phyloP scores from a whole-genome alignment of 495 filamentous ascomycete species.

The Physcia stellaris region DNA sequence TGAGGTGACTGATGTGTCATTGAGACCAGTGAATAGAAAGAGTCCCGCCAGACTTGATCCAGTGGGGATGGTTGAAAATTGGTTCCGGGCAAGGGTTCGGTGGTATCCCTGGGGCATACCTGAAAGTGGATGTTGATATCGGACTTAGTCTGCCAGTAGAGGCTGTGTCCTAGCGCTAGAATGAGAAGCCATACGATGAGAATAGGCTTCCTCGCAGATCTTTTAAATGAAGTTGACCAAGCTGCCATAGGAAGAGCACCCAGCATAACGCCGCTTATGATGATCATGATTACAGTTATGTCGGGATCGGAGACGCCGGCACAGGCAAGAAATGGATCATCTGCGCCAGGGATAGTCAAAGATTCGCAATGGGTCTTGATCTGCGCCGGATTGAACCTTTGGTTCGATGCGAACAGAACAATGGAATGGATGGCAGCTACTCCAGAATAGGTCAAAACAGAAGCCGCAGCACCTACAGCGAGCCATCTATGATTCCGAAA shows the following conservation, averaged over 20 bases:
- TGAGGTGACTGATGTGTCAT: slow-evolving; percentile 1
- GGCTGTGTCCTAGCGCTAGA: background rate
- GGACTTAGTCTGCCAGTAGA: background rate
- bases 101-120: slow-evolving; percentile 1
- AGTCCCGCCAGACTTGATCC: slow-evolving; percentile 3
- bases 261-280: slow-evolving; percentile 3
- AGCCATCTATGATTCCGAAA: slow-evolving; percentile 7
- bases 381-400: background rate
- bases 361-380: slow-evolving; percentile 4
- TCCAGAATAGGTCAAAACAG: slow-evolving; percentile 6
- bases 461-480: slow-evolving; percentile 6
- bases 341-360: background rate
- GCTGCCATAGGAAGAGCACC: slow-evolving; percentile 7
- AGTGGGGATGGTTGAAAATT: slow-evolving; percentile 2
- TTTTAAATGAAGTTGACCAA: slow-evolving; percentile 6
- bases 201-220: slow-evolving; percentile 2
- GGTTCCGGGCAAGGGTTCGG: background rate
- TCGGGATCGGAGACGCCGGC: slow-evolving; percentile 1
- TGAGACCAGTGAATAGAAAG: slow-evolving; percentile 2
- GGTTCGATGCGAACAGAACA: slow-evolving; percentile 6
- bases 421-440: slow-evolving; percentile 6
- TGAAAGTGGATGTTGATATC: background rate
- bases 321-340: background rate
- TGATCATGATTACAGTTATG: background rate
- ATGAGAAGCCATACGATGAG: slow-evolving; percentile 2